Evolutionary conservation across 2,329 filamentous ascomycete species (phyloP).

Genomic region (Fusarium equiseti): DNA sequence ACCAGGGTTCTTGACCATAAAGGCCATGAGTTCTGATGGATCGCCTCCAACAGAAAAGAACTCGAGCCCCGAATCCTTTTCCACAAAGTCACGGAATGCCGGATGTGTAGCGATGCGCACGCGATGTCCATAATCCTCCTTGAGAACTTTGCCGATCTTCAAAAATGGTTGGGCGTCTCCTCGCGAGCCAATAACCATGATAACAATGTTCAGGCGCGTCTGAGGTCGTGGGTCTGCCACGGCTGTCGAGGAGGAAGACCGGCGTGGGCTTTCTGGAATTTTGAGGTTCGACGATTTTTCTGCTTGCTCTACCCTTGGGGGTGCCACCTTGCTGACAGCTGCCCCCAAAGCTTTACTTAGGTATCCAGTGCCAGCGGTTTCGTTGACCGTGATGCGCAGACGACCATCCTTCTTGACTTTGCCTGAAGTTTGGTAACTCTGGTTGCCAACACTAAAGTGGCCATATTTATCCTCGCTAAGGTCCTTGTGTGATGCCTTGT

Average conservation of each 20-base stretch:
- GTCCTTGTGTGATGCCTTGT: constrained; percentile 1
- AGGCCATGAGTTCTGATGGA: constrained; percentile 84
- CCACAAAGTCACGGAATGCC: constrained; percentile 80
- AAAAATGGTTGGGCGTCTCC: constrained; percentile 87
- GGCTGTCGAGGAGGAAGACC: constrained; percentile 51
- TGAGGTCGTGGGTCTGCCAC: constrained; percentile 49
- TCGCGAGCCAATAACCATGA: constrained; percentile 85
- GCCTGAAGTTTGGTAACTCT: constrained; percentile 73
- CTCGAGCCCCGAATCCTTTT: constrained; percentile 78
- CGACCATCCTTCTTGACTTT: constrained; percentile 77
- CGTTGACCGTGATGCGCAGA: constrained; percentile 77
- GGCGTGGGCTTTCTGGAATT: constrained; percentile 27
- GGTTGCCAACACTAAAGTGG: constrained; percentile 70
- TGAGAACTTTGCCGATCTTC: constrained; percentile 77
- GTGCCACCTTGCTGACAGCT: constrained; percentile 60
- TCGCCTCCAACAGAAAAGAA: constrained; percentile 86
- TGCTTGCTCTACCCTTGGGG: constrained; percentile 14
- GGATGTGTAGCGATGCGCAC: constrained; percentile 85
- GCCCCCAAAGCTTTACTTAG: constrained; percentile 79
- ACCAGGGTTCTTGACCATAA: constrained; percentile 88
- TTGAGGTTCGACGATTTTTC: constrained; percentile 20
- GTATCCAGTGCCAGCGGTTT: constrained; percentile 76
- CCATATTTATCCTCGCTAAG: constrained; percentile 46
- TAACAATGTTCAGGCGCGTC: constrained; percentile 79
- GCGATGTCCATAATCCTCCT: constrained; percentile 77